Conservation (phyloP, 2,329 filamentous ascomycete species). For the Neopestalotiopsis sp. region DNA sequence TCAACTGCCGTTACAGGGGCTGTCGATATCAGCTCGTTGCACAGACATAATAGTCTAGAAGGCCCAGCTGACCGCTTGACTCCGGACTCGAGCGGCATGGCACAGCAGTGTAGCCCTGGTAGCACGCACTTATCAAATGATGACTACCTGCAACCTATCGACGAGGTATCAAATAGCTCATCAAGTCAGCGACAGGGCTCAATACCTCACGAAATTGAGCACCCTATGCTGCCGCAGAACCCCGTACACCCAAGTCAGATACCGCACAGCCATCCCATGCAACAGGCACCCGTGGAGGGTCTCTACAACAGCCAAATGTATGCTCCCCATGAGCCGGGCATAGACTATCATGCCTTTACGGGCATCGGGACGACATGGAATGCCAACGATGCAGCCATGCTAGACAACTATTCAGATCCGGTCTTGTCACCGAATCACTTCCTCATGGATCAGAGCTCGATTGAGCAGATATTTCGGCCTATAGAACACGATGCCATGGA, state of each 20-base stretch:
- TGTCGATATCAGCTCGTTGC: background rate
- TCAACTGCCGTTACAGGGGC: background rate
- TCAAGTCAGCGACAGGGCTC: constrained; percentile 3
- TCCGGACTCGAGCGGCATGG: background rate
- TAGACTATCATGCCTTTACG: background rate
- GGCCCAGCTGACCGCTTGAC: background rate
- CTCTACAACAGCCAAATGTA: background rate
- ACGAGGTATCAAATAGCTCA: constrained; percentile 7
- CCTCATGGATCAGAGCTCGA: background rate
- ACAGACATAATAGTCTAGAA: background rate
- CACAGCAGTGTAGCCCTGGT: background rate
- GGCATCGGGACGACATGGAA: background rate
- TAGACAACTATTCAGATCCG: background rate
- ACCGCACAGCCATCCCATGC: background rate
- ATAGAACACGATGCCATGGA: constrained; percentile 4
- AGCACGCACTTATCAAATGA: constrained; percentile 4
- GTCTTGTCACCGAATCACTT: background rate
- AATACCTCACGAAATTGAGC: background rate
- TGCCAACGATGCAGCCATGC: background rate
- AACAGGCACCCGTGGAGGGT: background rate
- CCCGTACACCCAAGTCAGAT: background rate
- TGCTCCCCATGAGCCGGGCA: background rate
- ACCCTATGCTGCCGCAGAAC: background rate
- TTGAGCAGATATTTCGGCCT: background rate
- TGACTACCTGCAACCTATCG: background rate